Percentiles rank a stretch among this genome's conserved stretches.
Conservation (phyloP, 352 stramenopile genomes). For the Pythium myriotylum region DNA sequence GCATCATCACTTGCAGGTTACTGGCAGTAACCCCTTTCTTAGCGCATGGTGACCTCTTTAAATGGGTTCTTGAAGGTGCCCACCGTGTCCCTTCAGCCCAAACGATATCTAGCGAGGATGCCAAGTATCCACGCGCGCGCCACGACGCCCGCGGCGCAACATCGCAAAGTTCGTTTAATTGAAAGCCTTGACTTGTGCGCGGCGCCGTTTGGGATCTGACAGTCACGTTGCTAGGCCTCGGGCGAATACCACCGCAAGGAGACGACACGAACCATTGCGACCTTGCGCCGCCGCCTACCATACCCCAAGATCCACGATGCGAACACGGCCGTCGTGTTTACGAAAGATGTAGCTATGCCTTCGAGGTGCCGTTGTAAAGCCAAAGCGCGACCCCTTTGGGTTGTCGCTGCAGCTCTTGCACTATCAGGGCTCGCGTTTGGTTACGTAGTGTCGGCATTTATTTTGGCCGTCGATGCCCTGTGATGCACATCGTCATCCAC, state of each 20-base stretch:
- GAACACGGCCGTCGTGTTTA: slow-evolving; percentile 8
- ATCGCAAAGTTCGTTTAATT: slow-evolving; percentile 54
- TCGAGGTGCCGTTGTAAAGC: background rate
- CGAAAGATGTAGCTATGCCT: background rate
- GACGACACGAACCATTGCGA: slow-evolving; percentile 10
- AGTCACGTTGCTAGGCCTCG: slow-evolving; percentile 13
- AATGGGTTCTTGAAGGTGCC: background rate
- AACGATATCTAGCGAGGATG: slow-evolving; percentile 9
- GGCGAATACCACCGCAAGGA: slow-evolving; percentile 28
- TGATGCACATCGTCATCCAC: background rate
- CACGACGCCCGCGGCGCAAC: slow-evolving; percentile 55
- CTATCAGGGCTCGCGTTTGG: background rate
- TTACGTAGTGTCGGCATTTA: slow-evolving; percentile 6
- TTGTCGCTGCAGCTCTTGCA: background rate
- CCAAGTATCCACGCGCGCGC: slow-evolving; percentile 28
- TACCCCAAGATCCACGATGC: background rate
- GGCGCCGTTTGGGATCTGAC: background rate
- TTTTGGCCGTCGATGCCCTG: background rate
- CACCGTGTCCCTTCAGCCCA: background rate
- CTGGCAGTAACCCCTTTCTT: background rate
- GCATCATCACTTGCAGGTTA: slow-evolving; percentile 4
- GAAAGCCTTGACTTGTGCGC: too few relatives aligned
- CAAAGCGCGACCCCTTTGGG: background rate
- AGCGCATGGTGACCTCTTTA: background rate
- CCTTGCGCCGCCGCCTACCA: slow-evolving; percentile 5